Evolutionary conservation across 1,284 basidiomycete genomes (phyloP).

Genomic region (Pseudozyma sp.): DNA sequence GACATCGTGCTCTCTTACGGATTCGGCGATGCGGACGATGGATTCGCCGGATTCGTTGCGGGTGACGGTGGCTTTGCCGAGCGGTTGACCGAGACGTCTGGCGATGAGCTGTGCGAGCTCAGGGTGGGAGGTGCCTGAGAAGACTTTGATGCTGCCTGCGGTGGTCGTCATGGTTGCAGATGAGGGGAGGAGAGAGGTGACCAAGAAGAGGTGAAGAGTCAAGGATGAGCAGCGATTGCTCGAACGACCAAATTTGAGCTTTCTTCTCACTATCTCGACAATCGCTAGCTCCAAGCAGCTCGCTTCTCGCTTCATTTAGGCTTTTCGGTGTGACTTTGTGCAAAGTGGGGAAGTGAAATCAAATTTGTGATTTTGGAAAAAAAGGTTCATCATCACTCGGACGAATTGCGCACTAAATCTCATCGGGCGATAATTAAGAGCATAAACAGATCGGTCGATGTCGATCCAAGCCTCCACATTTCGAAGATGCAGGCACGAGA

Average conservation of each 20-base stretch:
- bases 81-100: slow-evolving; percentile 72
- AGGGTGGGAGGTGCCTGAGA: slow-evolving; percentile 75
- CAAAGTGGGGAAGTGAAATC: slow-evolving; percentile 1
- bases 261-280: neutral
- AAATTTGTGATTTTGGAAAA: neutral
- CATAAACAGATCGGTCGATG: slow-evolving; percentile 15
- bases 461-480: slow-evolving; percentile 22
- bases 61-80: slow-evolving; percentile 76
- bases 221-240: neutral
- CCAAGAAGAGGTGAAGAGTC: slow-evolving; percentile 34
- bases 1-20: slow-evolving; percentile 97
- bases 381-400: neutral
- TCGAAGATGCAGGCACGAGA: too few relatives aligned
- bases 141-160: slow-evolving; percentile 49
- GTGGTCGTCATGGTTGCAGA: slow-evolving; percentile 21
- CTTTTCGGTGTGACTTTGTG: neutral
- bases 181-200: slow-evolving; percentile 18
- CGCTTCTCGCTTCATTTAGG: neutral
- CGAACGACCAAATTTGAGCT: neutral
- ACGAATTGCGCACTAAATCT: neutral
- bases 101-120: slow-evolving; percentile 94
- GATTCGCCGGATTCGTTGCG: slow-evolving; percentile 93
- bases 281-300: neutral
- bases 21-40: slow-evolving; percentile 90
- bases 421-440: neutral